A percentile compares a stretch with the other conserved stretches of the same genome.
phyloP scores from a whole-genome alignment of 2,329 filamentous ascomycete species.

The Fusarium guadeloupense region DNA sequence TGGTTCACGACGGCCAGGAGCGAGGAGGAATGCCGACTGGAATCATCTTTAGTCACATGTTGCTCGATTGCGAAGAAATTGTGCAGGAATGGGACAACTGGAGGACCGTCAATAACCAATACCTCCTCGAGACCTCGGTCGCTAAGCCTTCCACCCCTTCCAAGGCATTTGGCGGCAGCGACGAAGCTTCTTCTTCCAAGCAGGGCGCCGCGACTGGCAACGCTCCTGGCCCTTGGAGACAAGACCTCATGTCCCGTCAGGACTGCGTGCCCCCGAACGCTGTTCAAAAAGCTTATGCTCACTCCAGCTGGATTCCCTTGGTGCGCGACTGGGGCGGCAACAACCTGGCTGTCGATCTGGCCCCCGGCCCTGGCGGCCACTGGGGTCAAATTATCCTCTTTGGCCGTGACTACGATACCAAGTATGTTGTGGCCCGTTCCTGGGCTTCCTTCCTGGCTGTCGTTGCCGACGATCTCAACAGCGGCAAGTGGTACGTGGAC shows the following conservation, averaged over 20 bases:
- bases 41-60: constrained; percentile 92
- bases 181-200: constrained; percentile 74
- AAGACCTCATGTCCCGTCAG: constrained; percentile 84
- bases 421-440: constrained; percentile 93
- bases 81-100: constrained; percentile 98
- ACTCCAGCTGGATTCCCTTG: constrained; percentile 94
- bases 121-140: constrained; percentile 70
- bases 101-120: constrained; percentile 92
- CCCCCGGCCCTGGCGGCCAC: constrained; percentile 85
- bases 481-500: constrained; percentile 90
- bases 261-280: constrained; percentile 87
- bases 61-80: constrained; percentile 97
- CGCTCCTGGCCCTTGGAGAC: constrained; percentile 76
- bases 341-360: constrained; percentile 92
- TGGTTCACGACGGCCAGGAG: constrained; percentile 96
- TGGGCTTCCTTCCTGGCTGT: constrained; percentile 89
- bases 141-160: constrained; percentile 71
- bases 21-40: constrained; percentile 90
- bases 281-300: constrained; percentile 91
- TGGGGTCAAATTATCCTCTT: constrained; percentile 99
- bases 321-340: constrained; percentile 99
- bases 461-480: constrained; percentile 89
- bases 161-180: constrained; percentile 75
- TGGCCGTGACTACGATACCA: constrained; percentile 97
- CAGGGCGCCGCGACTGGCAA: constrained; percentile 62